Evolutionary conservation across 1,284 basidiomycete genomes (phyloP).

Genomic region (Ganoderma meredithae): DNA sequence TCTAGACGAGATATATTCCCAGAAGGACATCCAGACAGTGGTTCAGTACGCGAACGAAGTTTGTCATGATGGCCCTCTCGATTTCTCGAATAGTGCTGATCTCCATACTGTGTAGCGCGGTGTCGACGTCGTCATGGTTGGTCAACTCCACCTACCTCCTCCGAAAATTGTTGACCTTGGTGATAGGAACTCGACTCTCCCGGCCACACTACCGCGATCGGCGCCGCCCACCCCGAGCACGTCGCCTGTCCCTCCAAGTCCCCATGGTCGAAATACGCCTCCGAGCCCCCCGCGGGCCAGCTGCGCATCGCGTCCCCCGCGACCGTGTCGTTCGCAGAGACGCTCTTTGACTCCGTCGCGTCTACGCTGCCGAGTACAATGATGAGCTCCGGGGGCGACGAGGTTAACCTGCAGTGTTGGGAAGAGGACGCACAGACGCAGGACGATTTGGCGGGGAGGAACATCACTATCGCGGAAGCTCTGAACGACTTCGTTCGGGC

Average conservation of each 20-base stretch:
- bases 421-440: conserved; percentile 64
- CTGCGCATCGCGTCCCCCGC: conserved; percentile 66
- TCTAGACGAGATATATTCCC: conserved; percentile 59
- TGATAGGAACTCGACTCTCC: conserved; percentile 69
- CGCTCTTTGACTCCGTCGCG: conserved; percentile 50
- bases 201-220: conserved; percentile 78
- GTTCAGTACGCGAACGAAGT: conserved; percentile 76
- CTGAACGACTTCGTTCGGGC: conserved; percentile 65
- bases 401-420: conserved; percentile 78
- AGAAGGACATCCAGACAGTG: conserved; percentile 65
- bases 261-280: conserved; percentile 71
- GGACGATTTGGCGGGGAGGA: conserved; percentile 52
- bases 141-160: not conserved
- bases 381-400: conserved; percentile 84
- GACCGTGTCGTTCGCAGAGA: conserved; percentile 51
- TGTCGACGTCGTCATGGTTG: conserved; percentile 68
- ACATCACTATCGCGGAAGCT: conserved; percentile 65
- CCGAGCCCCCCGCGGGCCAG: conserved; percentile 83
- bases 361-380: conserved; percentile 58
- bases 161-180: not conserved
- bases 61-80: too few relatives aligned
- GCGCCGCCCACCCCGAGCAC: conserved; percentile 69
- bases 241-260: conserved; percentile 71
- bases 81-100: not conserved
- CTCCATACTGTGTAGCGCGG: conserved; percentile 58